Conservation (phyloP, 1,284 basidiomycete species). For the Austroboletus rostrupii region DNA sequence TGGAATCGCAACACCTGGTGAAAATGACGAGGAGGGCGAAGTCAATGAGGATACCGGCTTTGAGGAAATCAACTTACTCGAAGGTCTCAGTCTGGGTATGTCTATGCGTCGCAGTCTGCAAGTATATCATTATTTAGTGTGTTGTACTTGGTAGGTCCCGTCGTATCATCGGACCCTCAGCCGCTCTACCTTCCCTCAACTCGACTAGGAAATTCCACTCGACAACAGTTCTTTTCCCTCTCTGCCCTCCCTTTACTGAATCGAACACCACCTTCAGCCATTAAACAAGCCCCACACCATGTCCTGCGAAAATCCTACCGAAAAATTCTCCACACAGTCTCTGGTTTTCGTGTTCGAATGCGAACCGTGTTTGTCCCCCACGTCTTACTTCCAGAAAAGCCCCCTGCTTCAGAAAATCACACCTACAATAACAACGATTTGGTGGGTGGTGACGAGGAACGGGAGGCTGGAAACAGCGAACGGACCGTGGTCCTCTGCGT, state of each 20-base stretch:
- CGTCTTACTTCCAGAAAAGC: slow-evolving; percentile 49
- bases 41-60: slow-evolving; percentile 48
- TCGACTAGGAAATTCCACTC: slow-evolving; percentile 59
- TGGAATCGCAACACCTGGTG: slow-evolving; percentile 21
- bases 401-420: slow-evolving; percentile 9
- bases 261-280: slow-evolving; percentile 39
- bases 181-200: slow-evolving; percentile 55
- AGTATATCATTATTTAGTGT: background rate
- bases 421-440: slow-evolving; percentile 28
- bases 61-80: slow-evolving; percentile 78
- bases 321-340: slow-evolving; percentile 71
- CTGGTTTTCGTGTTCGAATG: slow-evolving; percentile 85
- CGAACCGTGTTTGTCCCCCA: slow-evolving; percentile 84
- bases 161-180: slow-evolving; percentile 37
- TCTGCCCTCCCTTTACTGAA: slow-evolving; percentile 43
- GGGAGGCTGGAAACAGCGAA: slow-evolving; percentile 73
- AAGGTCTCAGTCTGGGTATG: slow-evolving; percentile 55
- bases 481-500: slow-evolving; percentile 82
- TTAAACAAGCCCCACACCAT: slow-evolving; percentile 43
- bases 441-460: slow-evolving; percentile 49
- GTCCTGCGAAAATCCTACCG: slow-evolving; percentile 82
- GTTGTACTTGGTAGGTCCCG: slow-evolving; percentile 37
- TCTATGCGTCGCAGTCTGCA: slow-evolving; percentile 4
- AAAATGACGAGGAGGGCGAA: slow-evolving; percentile 24
- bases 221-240: slow-evolving; percentile 61